Percentiles rank a stretch among this genome's conserved stretches.
Evolutionary conservation across 768 basidiomycete genomes (phyloP).

Genomic region (Thelephora aurantiotincta): DNA sequence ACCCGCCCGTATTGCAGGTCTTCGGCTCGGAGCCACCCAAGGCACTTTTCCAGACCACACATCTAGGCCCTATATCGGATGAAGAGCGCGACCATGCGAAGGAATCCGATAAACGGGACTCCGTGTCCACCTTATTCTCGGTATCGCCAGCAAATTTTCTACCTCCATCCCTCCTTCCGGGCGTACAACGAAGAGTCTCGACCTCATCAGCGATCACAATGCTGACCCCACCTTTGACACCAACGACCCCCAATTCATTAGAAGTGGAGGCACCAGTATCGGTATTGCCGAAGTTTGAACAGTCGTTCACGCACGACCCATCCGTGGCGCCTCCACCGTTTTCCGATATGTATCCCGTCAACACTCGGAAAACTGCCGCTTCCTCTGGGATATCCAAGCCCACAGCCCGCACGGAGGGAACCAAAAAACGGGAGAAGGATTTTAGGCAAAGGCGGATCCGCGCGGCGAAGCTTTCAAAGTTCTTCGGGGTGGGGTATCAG

Average conservation of each 20-base stretch:
- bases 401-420: background rate
- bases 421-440: background rate
- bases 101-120: background rate
- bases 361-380: background rate
- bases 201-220: background rate
- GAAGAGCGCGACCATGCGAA: conserved; percentile 7
- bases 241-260: background rate
- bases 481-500: conserved; percentile 40
- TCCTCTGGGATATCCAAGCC: background rate
- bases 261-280: background rate
- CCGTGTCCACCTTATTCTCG: background rate
- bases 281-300: background rate
- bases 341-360: background rate
- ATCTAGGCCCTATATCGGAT: conserved; percentile 7
- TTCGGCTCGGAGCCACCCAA: conserved; percentile 36
- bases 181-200: background rate
- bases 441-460: conserved; percentile 26
- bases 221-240: background rate
- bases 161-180: background rate
- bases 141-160: background rate
- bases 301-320: background rate
- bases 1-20: conserved; percentile 18
- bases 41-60: conserved; percentile 24
- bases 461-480: conserved; percentile 39
- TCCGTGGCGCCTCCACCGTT: conserved; percentile 2